Percentiles rank a stretch among this genome's conserved stretches.
These are phyloP conservation scores for Monilinia polystroma DNA, from an alignment of 2,329 filamentous ascomycete genomes.

Conservation along the genomic window DNA sequence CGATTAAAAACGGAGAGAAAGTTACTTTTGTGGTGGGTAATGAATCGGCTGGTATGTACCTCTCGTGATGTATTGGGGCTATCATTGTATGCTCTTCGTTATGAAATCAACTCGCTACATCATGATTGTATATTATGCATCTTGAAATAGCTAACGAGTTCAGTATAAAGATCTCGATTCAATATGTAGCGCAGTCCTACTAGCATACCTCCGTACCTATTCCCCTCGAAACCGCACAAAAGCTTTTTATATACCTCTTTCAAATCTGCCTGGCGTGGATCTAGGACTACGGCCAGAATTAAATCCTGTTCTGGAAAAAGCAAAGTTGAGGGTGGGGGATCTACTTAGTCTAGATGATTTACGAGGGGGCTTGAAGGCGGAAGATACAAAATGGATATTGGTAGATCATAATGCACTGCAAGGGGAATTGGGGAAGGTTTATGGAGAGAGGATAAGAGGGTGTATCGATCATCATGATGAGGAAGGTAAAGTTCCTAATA, in stretches of 20 bases:
- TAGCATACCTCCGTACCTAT: constrained; percentile 71
- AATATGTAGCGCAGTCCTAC: constrained; percentile 69
- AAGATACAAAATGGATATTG: constrained; percentile 65
- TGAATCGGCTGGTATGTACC: constrained; percentile 59
- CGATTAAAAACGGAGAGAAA: constrained; percentile 47
- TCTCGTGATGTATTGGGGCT: neutral
- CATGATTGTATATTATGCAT: neutral
- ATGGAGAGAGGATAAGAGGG: constrained; percentile 55
- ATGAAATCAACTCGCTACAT: neutral
- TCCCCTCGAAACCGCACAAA: constrained; percentile 42
- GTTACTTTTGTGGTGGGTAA: constrained; percentile 65
- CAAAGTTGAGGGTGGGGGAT: constrained; percentile 57
- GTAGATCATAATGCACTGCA: constrained; percentile 79
- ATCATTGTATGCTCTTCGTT: neutral
- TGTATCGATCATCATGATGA: constrained; percentile 81
- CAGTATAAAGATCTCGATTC: constrained; percentile 70
- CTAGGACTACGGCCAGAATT: constrained; percentile 73
- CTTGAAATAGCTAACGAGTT: neutral
- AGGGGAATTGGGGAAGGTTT: constrained; percentile 56
- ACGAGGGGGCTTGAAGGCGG: constrained; percentile 43
- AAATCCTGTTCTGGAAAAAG: constrained; percentile 59
- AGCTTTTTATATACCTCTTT: constrained; percentile 67
- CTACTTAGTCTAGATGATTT: constrained; percentile 65
- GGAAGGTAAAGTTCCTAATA: constrained; percentile 54
- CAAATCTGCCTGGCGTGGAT: constrained; percentile 67